Evolutionary conservation across 129 eudicot genomes (phyloP), one percentile per base, ranked within the genome.

Genomic region (Saposhnikovia divaricata): DNA sequence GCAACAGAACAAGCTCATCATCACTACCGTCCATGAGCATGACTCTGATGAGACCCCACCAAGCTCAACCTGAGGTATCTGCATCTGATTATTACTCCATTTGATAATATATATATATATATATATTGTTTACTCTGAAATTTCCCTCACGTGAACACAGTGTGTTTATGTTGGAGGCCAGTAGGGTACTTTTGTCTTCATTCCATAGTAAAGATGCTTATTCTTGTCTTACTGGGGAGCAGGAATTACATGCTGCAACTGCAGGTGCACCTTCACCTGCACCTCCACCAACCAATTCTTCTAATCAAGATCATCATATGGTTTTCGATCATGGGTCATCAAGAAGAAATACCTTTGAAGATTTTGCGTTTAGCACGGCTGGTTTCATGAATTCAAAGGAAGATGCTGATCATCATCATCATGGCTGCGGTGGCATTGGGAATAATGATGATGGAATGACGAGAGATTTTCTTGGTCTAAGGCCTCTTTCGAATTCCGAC

Each of bases 381-480:
- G 9, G n/a, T 16, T 34, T 8, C 19, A 50, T 68, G 10, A 13
- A 68, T 19, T 34, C 42, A 68, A 34, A 68, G 42, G 18, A 68
- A 68, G 39, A 76, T 50, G 50, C 25, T 4, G 21, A 50, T 50
- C 57, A 50, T 50, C 57, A 50, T 15, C 23, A 4, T 50, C 57
- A 4, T 14, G 23, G 57, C 14, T 16, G 50, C 1, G 21, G 57
- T 1, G 53, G 53, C 61, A 82, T 74, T 25, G 45, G 89, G 59
- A 61, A 43, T 39, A 61, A 48, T 45, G 86, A 84, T 77, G 91
- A 84, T 73, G 89, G 87, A 25, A 88, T 86, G 91, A 94, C 98
- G 6, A 92, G 96, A 81, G 97, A 95, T 81, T 95, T 95, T 72
- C 82, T 95, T 84, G 94, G 98, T n/a, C 82, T 95, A 9, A 91